phyloP scores from a whole-genome alignment of 257 asterid genomes.

The Scutellaria barbata region DNA sequence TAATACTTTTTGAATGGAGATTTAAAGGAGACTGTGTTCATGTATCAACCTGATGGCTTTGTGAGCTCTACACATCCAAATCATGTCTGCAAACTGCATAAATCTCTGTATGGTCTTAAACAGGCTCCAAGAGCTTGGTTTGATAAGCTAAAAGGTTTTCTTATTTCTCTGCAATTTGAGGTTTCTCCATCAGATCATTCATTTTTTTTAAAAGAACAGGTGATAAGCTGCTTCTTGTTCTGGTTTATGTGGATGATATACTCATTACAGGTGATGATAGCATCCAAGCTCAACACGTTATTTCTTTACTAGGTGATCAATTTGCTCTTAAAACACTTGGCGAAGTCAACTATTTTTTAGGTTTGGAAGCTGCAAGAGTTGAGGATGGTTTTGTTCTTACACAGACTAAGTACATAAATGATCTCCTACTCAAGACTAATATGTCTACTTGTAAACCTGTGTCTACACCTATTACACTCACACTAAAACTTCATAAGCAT shows the following conservation, averaged over 20 bases:
- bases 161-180: background rate
- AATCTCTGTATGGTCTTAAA: background rate
- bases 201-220: rapidly evolving
- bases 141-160: background rate
- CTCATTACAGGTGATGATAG: background rate
- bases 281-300: rapidly evolving
- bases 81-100: background rate
- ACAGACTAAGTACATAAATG: background rate
- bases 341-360: background rate
- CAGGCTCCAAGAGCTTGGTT: background rate
- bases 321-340: background rate
- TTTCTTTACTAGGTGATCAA: background rate
- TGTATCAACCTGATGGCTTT: background rate
- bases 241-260: background rate
- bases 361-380: background rate
- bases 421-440: background rate
- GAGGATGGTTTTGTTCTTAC: background rate
- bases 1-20: background rate
- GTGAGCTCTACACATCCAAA: too few relatives aligned
- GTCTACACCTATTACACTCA: background rate
- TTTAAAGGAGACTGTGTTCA: background rate
- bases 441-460: background rate
- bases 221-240: background rate
- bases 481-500: background rate
- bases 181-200: background rate